Evolutionary conservation across 2,329 filamentous ascomycete species (phyloP).

Genomic region (Didymella segeticola): DNA sequence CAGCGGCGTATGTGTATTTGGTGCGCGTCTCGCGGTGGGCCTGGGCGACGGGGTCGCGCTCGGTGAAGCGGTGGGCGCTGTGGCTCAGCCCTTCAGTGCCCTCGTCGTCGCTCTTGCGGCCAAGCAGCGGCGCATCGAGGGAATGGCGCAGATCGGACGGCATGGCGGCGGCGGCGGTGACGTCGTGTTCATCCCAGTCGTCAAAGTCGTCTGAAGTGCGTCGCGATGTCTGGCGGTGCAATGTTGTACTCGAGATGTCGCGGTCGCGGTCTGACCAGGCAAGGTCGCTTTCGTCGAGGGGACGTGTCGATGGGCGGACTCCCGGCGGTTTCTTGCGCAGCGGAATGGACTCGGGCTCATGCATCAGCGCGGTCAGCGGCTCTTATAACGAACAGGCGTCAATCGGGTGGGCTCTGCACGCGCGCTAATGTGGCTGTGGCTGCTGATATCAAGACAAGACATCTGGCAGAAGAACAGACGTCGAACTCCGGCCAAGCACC

Average conservation of each 20-base stretch:
- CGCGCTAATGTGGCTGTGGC: slow-evolving; percentile 14
- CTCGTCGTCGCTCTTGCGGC: slow-evolving; percentile 46
- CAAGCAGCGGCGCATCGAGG: slow-evolving; percentile 62
- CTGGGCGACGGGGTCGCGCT: slow-evolving; percentile 73
- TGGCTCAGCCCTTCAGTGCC: slow-evolving; percentile 47
- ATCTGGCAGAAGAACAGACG: no score
- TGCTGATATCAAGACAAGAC: no score
- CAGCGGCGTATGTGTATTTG: slow-evolving; percentile 85
- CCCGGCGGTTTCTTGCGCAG: slow-evolving; percentile 38
- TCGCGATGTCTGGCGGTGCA: slow-evolving; percentile 33
- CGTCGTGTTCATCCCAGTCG: slow-evolving; percentile 54
- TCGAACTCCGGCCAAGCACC: background rate
- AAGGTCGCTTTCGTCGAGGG: slow-evolving; percentile 23
- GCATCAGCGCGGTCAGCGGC: slow-evolving; percentile 42
- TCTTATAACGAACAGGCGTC: slow-evolving; percentile 15
- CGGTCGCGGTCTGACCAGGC: slow-evolving; percentile 22
- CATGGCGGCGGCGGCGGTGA: slow-evolving; percentile 55
- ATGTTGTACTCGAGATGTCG: slow-evolving; percentile 33
- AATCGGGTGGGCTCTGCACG: slow-evolving; percentile 20
- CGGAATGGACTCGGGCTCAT: slow-evolving; percentile 47
- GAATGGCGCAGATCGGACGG: slow-evolving; percentile 57
- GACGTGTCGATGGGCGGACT: slow-evolving; percentile 14
- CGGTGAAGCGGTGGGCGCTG: slow-evolving; percentile 67
- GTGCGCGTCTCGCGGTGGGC: slow-evolving; percentile 72
- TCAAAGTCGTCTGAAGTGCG: slow-evolving; percentile 50